These are phyloP conservation scores for Alternaria solani DNA, from an alignment of 2,329 filamentous ascomycete species.

Conservation along the genomic window DNA sequence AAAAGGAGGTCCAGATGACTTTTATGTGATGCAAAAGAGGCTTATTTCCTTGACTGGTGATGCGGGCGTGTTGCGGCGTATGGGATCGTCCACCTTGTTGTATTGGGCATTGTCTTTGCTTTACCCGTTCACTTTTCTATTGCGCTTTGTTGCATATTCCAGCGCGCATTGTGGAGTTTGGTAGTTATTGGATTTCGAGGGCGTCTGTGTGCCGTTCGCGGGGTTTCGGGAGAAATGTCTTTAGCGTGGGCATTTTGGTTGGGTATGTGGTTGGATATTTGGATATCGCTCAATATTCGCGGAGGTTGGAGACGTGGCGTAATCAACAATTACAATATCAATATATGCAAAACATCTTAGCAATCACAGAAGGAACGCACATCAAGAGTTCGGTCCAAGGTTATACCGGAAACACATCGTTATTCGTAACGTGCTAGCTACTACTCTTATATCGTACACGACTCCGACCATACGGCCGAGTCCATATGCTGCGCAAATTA, in stretches of 20 bases:
- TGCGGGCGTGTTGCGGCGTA: not conserved
- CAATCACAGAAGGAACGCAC: no score
- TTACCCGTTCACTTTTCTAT: not conserved
- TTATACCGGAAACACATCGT: not conserved
- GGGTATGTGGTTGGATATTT: not conserved
- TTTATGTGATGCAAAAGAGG: conserved; percentile 45
- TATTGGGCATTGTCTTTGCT: not conserved
- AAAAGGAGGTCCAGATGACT: conserved; percentile 59
- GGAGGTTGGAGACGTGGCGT: not conserved
- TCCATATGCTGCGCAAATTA: not conserved
- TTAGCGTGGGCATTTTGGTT: not conserved
- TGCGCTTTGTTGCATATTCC: conserved; percentile 4
- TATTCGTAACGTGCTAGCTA: not conserved
- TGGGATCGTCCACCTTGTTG: not conserved
- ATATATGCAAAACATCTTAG: not conserved
- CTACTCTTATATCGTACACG: conserved; percentile 1
- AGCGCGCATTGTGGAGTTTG: conserved; percentile 4
- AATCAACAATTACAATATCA: not conserved
- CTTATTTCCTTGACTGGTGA: not conserved
- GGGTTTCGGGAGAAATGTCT: not conserved
- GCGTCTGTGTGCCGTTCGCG: not conserved
- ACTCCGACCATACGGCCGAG: not conserved
- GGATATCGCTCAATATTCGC: not conserved
- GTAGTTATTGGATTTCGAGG: not conserved
- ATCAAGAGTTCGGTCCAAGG: not conserved